A percentile compares a stretch with the other conserved stretches of the same genome.
Conservation (phyloP, 2,329 filamentous ascomycete genomes). For the Colletotrichum ledebouriae region DNA sequence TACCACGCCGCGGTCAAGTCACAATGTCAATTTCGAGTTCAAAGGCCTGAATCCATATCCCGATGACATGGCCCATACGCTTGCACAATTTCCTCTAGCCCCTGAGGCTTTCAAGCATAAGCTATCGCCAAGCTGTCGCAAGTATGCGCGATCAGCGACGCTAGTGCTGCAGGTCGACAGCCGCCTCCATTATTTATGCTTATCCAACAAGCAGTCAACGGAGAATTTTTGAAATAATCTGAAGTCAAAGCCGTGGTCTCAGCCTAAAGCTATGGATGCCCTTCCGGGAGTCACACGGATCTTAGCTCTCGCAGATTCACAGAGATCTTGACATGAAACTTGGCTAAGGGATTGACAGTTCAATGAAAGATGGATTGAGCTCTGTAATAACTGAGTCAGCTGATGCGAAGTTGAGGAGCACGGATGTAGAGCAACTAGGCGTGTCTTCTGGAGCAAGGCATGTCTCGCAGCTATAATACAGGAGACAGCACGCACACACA, state of each 20-base stretch:
- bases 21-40: neutral
- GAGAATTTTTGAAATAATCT: neutral
- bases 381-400: constrained; percentile 8
- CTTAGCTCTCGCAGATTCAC: neutral
- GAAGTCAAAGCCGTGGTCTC: neutral
- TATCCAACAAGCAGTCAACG: neutral
- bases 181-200: neutral
- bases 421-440: neutral
- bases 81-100: neutral
- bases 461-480: constrained; percentile 1
- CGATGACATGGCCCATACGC: neutral
- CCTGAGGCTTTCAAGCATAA: constrained; percentile 1
- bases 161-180: constrained; percentile 5
- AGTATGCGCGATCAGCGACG: constrained; percentile 8
- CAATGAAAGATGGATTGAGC: neutral
- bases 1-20: neutral
- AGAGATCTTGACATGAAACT: neutral
- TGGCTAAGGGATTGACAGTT: constrained; percentile 12
- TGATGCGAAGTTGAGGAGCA: constrained; percentile 20
- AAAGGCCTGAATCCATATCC: constrained; percentile 25
- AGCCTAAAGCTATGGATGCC: constrained; percentile 7
- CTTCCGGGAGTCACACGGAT: neutral
- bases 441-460: neutral
- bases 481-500: neutral
- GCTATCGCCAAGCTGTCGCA: constrained; percentile 5